A percentile compares a stretch with the other conserved stretches of the same genome.
phyloP scores from a whole-genome alignment of 139 green algal genomes.

The Haematococcus lacustris region DNA sequence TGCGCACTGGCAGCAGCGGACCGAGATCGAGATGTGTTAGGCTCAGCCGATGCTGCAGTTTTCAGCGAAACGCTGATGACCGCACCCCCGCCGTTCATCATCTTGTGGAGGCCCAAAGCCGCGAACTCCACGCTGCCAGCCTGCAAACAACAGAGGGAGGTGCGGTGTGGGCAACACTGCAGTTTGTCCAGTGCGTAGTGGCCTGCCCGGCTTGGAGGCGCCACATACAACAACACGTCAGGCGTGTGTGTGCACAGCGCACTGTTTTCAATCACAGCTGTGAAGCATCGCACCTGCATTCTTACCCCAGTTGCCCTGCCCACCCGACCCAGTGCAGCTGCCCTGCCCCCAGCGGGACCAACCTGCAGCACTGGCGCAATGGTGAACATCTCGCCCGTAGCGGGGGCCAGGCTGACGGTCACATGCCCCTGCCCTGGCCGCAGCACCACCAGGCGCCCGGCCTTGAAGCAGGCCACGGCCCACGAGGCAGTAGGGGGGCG shows the following conservation, averaged over 20 bases:
- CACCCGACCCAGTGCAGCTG: neutral
- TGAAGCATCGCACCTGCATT: neutral
- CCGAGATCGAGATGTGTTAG: too few species aligned
- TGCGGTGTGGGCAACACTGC: neutral
- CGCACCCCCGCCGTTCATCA: slow-evolving; percentile 72
- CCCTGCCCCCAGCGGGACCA: neutral
- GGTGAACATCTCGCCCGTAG: slow-evolving; percentile 25
- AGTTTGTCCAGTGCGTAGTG: too few species aligned
- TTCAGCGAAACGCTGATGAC: too few species aligned
- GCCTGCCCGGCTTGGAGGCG: too few species aligned
- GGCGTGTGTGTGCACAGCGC: neutral
- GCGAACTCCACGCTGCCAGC: slow-evolving; percentile 27
- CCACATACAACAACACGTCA: too few species aligned
- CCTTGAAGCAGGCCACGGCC: slow-evolving; percentile 21
- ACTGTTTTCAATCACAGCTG: neutral
- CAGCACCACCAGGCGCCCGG: slow-evolving; percentile 9
- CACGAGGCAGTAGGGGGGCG: neutral
- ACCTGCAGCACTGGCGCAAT: slow-evolving; percentile 12
- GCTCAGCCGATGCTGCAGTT: too few species aligned
- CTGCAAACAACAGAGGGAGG: neutral
- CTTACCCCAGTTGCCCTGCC: neutral
- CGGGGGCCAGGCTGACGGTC: slow-evolving; percentile 19
- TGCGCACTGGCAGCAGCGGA: too few species aligned
- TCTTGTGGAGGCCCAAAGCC: slow-evolving; percentile 53
- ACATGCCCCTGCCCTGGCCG: neutral